Conservation (phyloP, 208 protist genomes). For the Balamuthia mandrillaris region DNA sequence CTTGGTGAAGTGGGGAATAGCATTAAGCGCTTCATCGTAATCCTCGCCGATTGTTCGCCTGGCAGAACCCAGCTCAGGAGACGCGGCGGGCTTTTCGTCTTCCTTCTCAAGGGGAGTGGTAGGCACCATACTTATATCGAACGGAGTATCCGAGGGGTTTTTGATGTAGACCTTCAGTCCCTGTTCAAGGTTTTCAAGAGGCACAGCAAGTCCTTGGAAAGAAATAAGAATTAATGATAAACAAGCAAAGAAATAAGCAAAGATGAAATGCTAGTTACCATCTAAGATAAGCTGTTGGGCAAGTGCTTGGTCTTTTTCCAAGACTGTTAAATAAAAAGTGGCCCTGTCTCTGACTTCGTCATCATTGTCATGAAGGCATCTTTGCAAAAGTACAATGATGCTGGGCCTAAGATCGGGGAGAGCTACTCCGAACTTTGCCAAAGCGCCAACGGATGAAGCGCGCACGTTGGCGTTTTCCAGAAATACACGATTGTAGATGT, state of each 20-base stretch:
- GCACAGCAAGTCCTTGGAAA: too few species aligned
- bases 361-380: conserved; percentile 90
- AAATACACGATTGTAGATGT: conserved; percentile 94
- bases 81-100: too few species aligned
- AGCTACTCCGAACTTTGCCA: conserved; percentile 93
- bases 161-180: conserved; percentile 43
- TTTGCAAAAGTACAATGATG: conserved; percentile 81
- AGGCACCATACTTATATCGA: conserved; percentile 39
- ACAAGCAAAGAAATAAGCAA: not conserved
- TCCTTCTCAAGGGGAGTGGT: not conserved
- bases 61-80: too few species aligned
- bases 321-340: conserved; percentile 83
- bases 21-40: conserved; percentile 38
- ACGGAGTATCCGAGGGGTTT: not conserved
- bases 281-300: not conserved
- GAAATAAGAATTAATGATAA: too few species aligned
- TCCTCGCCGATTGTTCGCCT: too few species aligned
- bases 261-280: not conserved
- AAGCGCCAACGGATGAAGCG: conserved; percentile 89
- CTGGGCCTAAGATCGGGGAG: conserved; percentile 80
- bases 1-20: conserved; percentile 70
- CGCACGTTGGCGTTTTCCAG: conserved; percentile 89
- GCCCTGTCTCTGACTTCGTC: conserved; percentile 98
- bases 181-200: conserved; percentile 46
- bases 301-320: conserved; percentile 77